A percentile compares a stretch with the other conserved stretches of the same genome.
phyloP scores from a whole-genome alignment of 768 basidiomycete species.

The Saitozyma sp. region DNA sequence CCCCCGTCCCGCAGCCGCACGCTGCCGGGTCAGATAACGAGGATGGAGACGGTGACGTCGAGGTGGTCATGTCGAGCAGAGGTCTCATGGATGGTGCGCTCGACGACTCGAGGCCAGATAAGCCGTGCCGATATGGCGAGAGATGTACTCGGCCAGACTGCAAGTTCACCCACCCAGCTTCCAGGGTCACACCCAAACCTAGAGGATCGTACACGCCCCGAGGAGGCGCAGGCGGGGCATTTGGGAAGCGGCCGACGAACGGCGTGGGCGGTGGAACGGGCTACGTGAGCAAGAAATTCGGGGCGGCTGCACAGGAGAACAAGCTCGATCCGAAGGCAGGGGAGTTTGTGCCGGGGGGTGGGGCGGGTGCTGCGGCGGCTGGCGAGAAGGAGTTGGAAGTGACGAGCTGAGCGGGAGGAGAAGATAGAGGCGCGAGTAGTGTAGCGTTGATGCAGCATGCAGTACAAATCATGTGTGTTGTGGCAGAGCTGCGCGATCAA shows the following conservation, averaged over 20 bases:
- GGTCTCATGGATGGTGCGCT: conserved; percentile 43
- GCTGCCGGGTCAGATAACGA: conserved; percentile 35
- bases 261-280: not conserved
- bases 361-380: not conserved
- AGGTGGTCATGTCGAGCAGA: conserved; percentile 43
- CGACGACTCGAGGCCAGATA: conserved; percentile 31
- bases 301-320: conserved; percentile 10
- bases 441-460: too few species aligned
- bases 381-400: conserved; percentile 20
- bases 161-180: conserved; percentile 83
- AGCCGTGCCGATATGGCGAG: conserved; percentile 77
- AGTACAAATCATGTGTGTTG: too few species aligned
- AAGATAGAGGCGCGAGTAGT: too few species aligned
- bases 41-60: conserved; percentile 40
- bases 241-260: conserved; percentile 27
- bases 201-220: conserved; percentile 10
- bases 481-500: too few species aligned
- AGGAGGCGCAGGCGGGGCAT: conserved; percentile 6
- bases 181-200: conserved; percentile 27
- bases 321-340: conserved; percentile 29
- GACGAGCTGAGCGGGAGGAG: conserved; percentile 6
- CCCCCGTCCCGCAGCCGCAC: conserved; percentile 1
- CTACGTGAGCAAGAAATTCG: conserved; percentile 38
- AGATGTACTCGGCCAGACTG: conserved; percentile 81
- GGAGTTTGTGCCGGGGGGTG: conserved; percentile 15